Evolutionary conservation across 2,329 filamentous ascomycete genomes (phyloP).

Genomic region (Xenosphaeropsis pyriputrescens): DNA sequence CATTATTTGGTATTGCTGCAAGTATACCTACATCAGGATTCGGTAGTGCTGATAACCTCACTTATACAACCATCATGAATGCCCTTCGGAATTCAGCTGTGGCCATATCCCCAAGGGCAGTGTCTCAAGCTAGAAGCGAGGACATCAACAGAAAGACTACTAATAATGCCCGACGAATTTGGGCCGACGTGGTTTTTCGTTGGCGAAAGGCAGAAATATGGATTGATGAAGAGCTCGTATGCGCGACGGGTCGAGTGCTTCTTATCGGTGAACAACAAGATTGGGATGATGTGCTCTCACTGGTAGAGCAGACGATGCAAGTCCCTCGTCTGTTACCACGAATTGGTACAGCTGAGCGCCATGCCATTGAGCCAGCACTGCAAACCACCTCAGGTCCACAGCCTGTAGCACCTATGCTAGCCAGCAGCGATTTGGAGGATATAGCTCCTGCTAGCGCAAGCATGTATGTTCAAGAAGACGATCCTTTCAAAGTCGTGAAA

Average conservation of each 20-base stretch:
- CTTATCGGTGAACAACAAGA: conserved; percentile 46
- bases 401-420: too few species aligned
- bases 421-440: too few species aligned
- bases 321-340: conserved; percentile 36
- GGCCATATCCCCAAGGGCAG: conserved; percentile 4
- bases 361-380: conserved; percentile 19
- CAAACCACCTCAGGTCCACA: not conserved
- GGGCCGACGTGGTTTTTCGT: conserved; percentile 63
- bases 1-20: conserved; percentile 63
- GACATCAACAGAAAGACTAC: conserved; percentile 30
- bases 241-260: conserved; percentile 69
- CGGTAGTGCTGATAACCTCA: conserved; percentile 51
- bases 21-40: conserved; percentile 50
- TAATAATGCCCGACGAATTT: conserved; percentile 56
- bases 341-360: conserved; percentile 6
- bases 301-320: conserved; percentile 73
- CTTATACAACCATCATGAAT: conserved; percentile 74
- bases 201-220: conserved; percentile 59
- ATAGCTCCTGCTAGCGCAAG: conserved; percentile 1
- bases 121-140: conserved; percentile 7
- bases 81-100: conserved; percentile 42
- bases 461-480: conserved; percentile 18
- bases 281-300: conserved; percentile 55
- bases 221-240: conserved; percentile 68
- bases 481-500: too few species aligned